Evolutionary conservation across 495 filamentous ascomycete species (phyloP).

Genomic region (Xylaria acuta): DNA sequence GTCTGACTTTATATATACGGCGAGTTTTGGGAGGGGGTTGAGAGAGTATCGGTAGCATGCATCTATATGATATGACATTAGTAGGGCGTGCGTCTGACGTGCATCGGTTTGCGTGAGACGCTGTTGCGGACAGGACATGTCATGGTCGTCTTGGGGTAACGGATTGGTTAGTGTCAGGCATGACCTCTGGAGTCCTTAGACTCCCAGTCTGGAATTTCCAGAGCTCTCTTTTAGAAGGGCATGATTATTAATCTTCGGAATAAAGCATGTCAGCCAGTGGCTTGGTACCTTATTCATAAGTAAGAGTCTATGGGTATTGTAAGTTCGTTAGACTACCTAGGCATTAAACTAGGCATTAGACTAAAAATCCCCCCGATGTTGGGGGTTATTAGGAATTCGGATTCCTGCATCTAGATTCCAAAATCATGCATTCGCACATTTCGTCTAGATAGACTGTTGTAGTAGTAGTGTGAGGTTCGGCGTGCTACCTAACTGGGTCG

Average conservation of each 20-base stretch:
- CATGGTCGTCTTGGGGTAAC: not conserved
- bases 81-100: conserved; percentile 8
- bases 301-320: not conserved
- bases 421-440: not conserved
- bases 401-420: conserved; percentile 8
- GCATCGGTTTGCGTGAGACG: not conserved
- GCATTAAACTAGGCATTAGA: not conserved
- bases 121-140: not conserved
- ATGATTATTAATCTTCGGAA: not conserved
- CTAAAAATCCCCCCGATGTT: not conserved
- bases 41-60: not conserved
- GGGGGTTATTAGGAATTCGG: not conserved
- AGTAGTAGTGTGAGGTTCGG: not conserved
- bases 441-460: not conserved
- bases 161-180: not conserved
- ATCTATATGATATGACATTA: not conserved
- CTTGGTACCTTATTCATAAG: not conserved
- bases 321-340: not conserved
- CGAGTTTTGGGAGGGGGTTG: not conserved
- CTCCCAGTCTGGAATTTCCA: not conserved
- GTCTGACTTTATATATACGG: conserved; percentile 8
- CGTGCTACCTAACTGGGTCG: not conserved
- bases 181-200: not conserved
- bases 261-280: not conserved
- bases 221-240: not conserved